Base-by-base conservation (phyloP, 352 stramenopile genomes). In the Phytophthora colocasiae region DNA sequence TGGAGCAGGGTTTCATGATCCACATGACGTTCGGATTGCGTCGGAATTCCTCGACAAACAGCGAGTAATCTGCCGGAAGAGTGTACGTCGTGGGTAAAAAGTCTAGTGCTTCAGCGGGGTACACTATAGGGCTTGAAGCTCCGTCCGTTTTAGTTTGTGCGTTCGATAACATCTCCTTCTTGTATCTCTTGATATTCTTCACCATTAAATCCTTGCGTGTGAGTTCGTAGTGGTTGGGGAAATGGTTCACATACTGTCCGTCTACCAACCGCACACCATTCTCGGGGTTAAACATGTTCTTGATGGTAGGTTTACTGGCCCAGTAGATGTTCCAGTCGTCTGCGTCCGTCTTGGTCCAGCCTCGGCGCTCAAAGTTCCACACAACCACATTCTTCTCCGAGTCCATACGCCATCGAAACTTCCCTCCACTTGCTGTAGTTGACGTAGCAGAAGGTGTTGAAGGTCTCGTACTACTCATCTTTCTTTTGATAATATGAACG, bases 251-350 rank as follows among this genome's bases (percentile, higher is more conserved):
- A 45, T 90, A 91, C 63, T 92, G 85, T 0, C 79, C 80, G 34
- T 92, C 83, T 7, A 85, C 74, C 15, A 92, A 66, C 0, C 80
- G 85, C 32, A 77, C 36, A 15, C 81, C 79, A 29, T 69, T 96
- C 64, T 97, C 92, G 1, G 89, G 87, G 59, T 96, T 97, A 68
- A 98, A 97, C 32, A 98, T 79, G 47, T 63, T 84, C 71, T 94
- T 96, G 63, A 98, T 91, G 26, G 75, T 95, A 15, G 76, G 73
- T 49, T 97, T 96, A 65, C 79, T 96, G 41, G 92, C 93, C 93
- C 93, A 98, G 76, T 96, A 98, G 58, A 98, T 83, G 71, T 98
- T 96, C 93, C 93, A 98, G 81, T 98, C 93, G 53, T 96, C 86
- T 5, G 78, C 80, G 24, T 94, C 85, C 0, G 89, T 92, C 31